Evolutionary conservation across 1,284 basidiomycete genomes (phyloP), one percentile per base, ranked within the genome.

Genomic region (Rugosomyces carneus): DNA sequence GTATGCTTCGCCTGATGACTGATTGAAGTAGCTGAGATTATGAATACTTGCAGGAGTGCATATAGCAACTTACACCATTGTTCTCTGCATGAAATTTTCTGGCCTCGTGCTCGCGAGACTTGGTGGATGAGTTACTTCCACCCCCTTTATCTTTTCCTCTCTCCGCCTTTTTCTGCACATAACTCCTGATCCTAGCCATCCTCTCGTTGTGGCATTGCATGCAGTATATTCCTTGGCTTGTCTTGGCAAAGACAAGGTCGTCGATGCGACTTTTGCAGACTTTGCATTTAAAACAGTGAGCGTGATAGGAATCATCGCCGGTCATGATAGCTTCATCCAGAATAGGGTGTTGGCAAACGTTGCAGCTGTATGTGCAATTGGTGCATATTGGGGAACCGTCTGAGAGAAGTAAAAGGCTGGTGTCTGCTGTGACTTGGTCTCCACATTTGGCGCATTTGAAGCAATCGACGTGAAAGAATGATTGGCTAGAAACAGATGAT

Each of bases 251-350:
- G 47, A 98, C 92, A 43, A 99, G 81, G 64, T 99, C 95, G 66
- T 98, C 94, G 57, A 99, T 99, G 49, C 91, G 80, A 61, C 88
- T 86, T 62, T 84, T 83, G 72, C 95, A 99, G 31, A 93, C 88
- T 57, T 93, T 88, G 70, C 95, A 99, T 56, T 93, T 94, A 76
- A 99, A 99, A 71, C 95, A 99, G 57, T 94, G 89, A 2, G 95
- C 94, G 65, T 99, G 95, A 60, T 98, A 99, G 0, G 93, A 93
- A 64, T 98, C 95, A 66, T 99, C 93, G 47, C 95, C 93, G 10
- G 95, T 95, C 89, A 98, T 96, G 67, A 98, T 97, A 13, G 94
- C 94, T 63, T 97, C 93, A 68, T 97, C 93, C 44, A 93, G 84
- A 57, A 97, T 96, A 34, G 91, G 89, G 43, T 82, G 79, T 42